Evolutionary conservation across 2,329 filamentous ascomycete species (phyloP).

Genomic region (Ophioceras dolichostomum): DNA sequence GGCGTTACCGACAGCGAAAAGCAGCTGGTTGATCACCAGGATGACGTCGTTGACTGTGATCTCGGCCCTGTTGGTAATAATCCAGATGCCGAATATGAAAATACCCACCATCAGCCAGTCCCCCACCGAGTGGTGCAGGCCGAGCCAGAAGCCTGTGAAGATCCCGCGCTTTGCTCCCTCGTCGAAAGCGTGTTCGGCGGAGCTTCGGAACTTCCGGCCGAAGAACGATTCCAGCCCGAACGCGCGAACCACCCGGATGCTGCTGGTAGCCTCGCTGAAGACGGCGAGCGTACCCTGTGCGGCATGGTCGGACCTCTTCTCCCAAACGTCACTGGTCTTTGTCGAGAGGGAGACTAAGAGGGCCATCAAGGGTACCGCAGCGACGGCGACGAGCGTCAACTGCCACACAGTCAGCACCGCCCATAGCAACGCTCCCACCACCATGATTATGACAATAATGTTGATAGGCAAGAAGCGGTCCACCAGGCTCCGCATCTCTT

Average conservation of each 20-base stretch:
- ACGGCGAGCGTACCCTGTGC: slow-evolving; percentile 47
- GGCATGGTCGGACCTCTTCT: slow-evolving; percentile 52
- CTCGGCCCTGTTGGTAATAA: slow-evolving; percentile 37
- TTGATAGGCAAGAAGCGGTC: slow-evolving; percentile 64
- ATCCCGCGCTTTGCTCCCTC: slow-evolving; percentile 54
- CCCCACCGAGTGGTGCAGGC: slow-evolving; percentile 61
- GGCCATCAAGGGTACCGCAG: slow-evolving; percentile 57
- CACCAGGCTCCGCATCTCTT: slow-evolving; percentile 77
- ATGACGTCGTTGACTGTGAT: slow-evolving; percentile 48
- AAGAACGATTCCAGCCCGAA: slow-evolving; percentile 67
- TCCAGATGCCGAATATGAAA: slow-evolving; percentile 67
- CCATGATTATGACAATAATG: slow-evolving; percentile 55
- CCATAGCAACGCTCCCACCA: slow-evolving; percentile 60
- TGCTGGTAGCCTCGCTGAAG: slow-evolving; percentile 63
- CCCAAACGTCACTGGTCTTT: slow-evolving; percentile 56
- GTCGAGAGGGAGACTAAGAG: slow-evolving; percentile 58
- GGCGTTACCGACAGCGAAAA: slow-evolving; percentile 71
- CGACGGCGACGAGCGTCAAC: slow-evolving; percentile 64
- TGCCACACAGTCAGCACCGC: slow-evolving; percentile 66
- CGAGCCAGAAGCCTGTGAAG: slow-evolving; percentile 61
- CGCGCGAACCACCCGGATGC: slow-evolving; percentile 66
- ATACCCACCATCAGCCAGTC: slow-evolving; percentile 65
- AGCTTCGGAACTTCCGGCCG: slow-evolving; percentile 42
- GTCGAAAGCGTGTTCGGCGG: slow-evolving; percentile 37
- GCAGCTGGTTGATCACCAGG: slow-evolving; percentile 66